Evolutionary conservation across 2,329 filamentous ascomycete species (phyloP).

Genomic region (Fusarium tanahbumbuense): DNA sequence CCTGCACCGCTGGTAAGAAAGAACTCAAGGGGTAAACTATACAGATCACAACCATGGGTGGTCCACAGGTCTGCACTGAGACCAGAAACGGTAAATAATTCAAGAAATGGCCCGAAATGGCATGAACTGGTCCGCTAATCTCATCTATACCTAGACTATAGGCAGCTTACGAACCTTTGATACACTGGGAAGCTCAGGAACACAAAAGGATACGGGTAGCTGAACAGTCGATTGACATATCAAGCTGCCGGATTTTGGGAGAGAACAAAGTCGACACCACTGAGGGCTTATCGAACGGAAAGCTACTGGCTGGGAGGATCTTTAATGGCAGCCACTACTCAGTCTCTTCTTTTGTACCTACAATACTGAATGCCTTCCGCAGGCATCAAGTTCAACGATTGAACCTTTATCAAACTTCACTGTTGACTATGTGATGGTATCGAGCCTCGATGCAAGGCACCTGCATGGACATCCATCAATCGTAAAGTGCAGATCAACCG

Average conservation of each 20-base stretch:
- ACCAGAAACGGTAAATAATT: too few relatives aligned
- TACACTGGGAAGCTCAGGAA: background rate
- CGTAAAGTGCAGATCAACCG: background rate
- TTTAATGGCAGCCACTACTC: background rate
- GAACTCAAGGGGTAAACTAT: too few relatives aligned
- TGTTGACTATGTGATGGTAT: background rate
- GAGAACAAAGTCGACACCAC: background rate
- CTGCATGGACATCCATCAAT: background rate
- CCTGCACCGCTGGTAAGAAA: too few relatives aligned
- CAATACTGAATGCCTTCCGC: background rate
- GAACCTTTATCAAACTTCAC: background rate
- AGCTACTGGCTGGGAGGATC: background rate
- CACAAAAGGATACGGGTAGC: too few relatives aligned
- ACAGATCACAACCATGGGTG: too few relatives aligned
- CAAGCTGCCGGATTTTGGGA: background rate
- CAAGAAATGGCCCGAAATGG: background rate
- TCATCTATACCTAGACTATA: background rate
- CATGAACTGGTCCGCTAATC: background rate
- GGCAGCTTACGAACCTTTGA: background rate
- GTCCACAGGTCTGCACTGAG: too few relatives aligned
- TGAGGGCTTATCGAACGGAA: background rate
- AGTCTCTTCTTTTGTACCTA: background rate
- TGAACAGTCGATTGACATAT: background rate
- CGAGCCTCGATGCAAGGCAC: background rate
- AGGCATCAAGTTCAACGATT: background rate